phyloP scores from a whole-genome alignment of 805 yeast species.

The Candida tibetensis region DNA sequence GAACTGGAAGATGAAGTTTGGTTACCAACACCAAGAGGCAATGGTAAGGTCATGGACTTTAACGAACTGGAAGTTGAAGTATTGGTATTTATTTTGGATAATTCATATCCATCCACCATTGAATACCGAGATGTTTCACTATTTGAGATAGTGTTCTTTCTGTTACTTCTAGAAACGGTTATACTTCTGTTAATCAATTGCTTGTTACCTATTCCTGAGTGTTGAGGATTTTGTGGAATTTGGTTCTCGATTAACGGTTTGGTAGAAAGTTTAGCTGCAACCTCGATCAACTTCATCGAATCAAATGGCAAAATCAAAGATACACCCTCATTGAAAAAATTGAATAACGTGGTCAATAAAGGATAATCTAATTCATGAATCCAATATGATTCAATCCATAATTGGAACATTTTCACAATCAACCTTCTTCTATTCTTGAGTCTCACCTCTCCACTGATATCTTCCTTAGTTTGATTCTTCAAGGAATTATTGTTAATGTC shows the following conservation, averaged over 20 bases:
- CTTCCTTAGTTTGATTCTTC: conserved; percentile 9
- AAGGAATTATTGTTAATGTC: conserved; percentile 43
- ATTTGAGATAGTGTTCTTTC: conserved; percentile 34
- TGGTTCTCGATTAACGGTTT: conserved; percentile 50
- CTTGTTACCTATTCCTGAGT: conserved; percentile 13
- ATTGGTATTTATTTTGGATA: conserved; percentile 49
- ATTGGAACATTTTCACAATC: conserved; percentile 65
- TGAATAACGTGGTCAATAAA: conserved; percentile 65
- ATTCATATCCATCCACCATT: conserved; percentile 57
- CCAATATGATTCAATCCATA: conserved; percentile 94
- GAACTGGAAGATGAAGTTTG: conserved; percentile 40
- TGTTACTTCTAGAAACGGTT: conserved; percentile 30
- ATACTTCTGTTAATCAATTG: conserved; percentile 58
- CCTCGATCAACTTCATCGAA: conserved; percentile 56
- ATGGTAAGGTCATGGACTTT: conserved; percentile 39
- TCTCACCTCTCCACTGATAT: conserved; percentile 28
- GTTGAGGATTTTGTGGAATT: neutral
- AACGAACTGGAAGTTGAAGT: conserved; percentile 41
- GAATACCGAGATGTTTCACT: conserved; percentile 36
- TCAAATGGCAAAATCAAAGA: conserved; percentile 62
- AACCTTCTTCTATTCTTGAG: conserved; percentile 61
- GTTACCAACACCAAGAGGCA: conserved; percentile 44
- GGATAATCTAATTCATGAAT: conserved; percentile 56
- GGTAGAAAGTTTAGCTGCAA: conserved; percentile 58
- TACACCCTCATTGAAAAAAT: conserved; percentile 78